These are phyloP conservation scores for Pseudozyma flocculosa DNA, from an alignment of 1,284 basidiomycete genomes.

Conservation along the genomic window DNA sequence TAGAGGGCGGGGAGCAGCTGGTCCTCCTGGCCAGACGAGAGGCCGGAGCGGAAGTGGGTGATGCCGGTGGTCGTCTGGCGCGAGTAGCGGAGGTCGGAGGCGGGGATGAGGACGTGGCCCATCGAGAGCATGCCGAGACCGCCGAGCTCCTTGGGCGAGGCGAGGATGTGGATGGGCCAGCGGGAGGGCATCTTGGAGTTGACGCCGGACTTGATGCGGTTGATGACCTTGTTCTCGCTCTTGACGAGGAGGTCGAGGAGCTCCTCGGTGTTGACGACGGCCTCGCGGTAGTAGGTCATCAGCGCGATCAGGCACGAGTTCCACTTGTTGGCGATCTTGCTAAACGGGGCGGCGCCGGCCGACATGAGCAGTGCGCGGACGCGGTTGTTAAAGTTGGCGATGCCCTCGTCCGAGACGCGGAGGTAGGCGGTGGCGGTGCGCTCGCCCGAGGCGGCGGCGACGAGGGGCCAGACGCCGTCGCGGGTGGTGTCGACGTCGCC, in stretches of 20 bases:
- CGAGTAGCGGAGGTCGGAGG: conserved; percentile 94
- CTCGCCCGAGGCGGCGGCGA: conserved; percentile 91
- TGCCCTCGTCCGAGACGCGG: conserved; percentile 91
- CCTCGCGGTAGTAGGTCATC: conserved; percentile 98
- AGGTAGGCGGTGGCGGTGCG: conserved; percentile 96
- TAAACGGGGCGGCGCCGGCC: conserved; percentile 96
- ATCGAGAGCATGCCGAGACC: conserved; percentile 99
- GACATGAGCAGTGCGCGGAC: conserved; percentile 98
- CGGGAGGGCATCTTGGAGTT: conserved; percentile 99
- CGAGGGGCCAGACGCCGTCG: conserved; percentile 96
- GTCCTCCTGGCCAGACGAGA: conserved; percentile 70
- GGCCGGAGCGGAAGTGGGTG: conserved; percentile 95
- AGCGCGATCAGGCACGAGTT: conserved; percentile 71
- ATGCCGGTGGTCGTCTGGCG: conserved; percentile 90
- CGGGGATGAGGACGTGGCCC: conserved; percentile 97
- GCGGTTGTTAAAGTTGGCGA: conserved; percentile 60
- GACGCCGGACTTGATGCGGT: conserved; percentile 96
- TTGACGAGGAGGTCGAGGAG: conserved; percentile 62
- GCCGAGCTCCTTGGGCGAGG: conserved; percentile 63
- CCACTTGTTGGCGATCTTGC: conserved; percentile 99
- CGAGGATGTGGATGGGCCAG: conserved; percentile 76
- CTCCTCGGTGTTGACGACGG: conserved; percentile 97
- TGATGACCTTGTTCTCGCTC: conserved; percentile 66
- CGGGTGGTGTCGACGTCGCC: conserved; percentile 95
- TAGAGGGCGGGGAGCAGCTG: conserved; percentile 81